These are phyloP conservation scores for Cynara cardunculus DNA, from an alignment of 129 eudicot species.

Conservation along the genomic window DNA sequence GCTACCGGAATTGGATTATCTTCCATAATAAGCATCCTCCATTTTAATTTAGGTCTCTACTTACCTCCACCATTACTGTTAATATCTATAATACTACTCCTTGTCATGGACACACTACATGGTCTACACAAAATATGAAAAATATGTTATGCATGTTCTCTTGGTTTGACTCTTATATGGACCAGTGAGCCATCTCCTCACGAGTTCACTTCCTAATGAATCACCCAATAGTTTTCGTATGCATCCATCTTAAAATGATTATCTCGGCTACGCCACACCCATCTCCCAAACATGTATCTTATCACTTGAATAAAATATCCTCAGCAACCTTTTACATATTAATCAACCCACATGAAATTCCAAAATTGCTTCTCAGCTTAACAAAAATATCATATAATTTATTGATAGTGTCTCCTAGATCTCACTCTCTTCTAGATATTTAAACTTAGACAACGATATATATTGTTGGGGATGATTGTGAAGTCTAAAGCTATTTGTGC, in stretches of 20 bases:
- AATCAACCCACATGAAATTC: background rate
- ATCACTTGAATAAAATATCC: background rate
- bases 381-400: background rate
- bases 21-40: background rate
- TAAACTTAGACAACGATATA: background rate
- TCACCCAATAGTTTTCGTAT: background rate
- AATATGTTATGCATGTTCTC: background rate
- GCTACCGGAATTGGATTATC: background rate
- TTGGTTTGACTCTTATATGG: background rate
- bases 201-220: background rate
- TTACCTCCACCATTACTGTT: background rate
- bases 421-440: background rate
- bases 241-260: background rate
- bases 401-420: conserved; percentile 6
- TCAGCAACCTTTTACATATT: background rate
- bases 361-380: background rate
- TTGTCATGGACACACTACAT: background rate
- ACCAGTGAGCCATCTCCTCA: background rate
- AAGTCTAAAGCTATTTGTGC: background rate
- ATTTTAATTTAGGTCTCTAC: background rate
- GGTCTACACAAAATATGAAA: background rate
- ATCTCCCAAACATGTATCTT: background rate
- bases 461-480: background rate
- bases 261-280: background rate
- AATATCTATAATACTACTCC: background rate